Evolutionary conservation across 2,329 filamentous ascomycete species (phyloP), one percentile per base, ranked within the genome.

Genomic region (Pyricularia pennisetigena): DNA sequence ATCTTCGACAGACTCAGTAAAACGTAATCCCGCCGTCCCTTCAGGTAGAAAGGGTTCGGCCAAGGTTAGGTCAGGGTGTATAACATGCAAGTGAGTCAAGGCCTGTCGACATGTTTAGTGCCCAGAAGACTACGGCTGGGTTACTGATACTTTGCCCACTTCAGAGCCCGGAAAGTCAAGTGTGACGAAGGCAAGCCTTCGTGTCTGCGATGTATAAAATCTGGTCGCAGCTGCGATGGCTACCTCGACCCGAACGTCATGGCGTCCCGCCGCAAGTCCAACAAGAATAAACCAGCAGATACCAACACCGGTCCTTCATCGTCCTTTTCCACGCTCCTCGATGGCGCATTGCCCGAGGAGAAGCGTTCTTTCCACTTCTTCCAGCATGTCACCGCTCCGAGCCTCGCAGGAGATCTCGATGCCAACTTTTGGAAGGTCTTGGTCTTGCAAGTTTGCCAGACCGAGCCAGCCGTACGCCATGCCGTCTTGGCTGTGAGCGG

Each of bases 141-240:
- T 28, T 41, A 49, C 26, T 24, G 16, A 20, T 29, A 35, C 20
- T 4, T 35, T 7, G 2, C 30, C 54, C 29, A 4, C 29, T 49
- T 66, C 28, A 86, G 83, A 75, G 80, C 84, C 35, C 82, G 84
- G 66, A 83, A 84, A 68, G 81, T 86, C 67, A 86, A 86, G 73
- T 87, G 85, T 73, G 84, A 86, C 70, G 85, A 87, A 75, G 76
- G 75, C 23, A 85, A 83, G 68, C 85, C 85, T 1, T 76, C 74
- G 57, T 88, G 85, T 71, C 74, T 80, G 49, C 81, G 83, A 68
- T 87, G 85, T 72, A 80, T 79, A 41, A 83, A 81, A 68, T 86
- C 85, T 3, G 84, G 85, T 14, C 80, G 85, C 67, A 82, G 79
- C 71, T 87, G 85, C 72, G 85, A 87, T 72, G 85, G 85, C 69